Conservation (phyloP, 495 filamentous ascomycete genomes). For the Thermothielavioides terrestris region DNA sequence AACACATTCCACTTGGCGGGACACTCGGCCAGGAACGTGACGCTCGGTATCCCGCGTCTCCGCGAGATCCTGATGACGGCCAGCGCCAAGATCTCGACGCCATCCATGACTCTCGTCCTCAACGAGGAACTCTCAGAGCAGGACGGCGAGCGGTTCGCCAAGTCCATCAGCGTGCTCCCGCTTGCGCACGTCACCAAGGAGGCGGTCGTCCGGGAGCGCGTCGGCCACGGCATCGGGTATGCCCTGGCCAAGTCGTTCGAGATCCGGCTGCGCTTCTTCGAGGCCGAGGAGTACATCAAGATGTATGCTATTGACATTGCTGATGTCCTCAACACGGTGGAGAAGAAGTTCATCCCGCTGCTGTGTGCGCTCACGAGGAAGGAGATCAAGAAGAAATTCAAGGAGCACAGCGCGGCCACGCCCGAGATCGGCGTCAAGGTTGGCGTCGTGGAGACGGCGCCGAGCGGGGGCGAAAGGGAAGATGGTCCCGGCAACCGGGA, state of each 20-base stretch:
- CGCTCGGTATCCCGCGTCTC: constrained; percentile 91
- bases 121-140: constrained; percentile 61
- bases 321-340: constrained; percentile 71
- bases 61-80: constrained; percentile 99
- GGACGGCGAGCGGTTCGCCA: constrained; percentile 73
- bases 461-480: constrained; percentile 32
- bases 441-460: constrained; percentile 56
- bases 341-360: constrained; percentile 64
- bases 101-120: constrained; percentile 79
- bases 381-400: constrained; percentile 70
- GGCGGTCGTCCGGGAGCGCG: constrained; percentile 65
- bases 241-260: constrained; percentile 73
- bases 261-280: constrained; percentile 75
- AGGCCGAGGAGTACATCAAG: constrained; percentile 66
- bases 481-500: constrained; percentile 33
- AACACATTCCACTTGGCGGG: constrained; percentile 99
- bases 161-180: constrained; percentile 82
- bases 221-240: constrained; percentile 57
- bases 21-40: constrained; percentile 97
- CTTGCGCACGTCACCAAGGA: constrained; percentile 81
- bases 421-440: constrained; percentile 75
- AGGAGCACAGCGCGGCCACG: constrained; percentile 57
- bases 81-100: constrained; percentile 76
- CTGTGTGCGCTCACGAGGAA: constrained; percentile 59
- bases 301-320: constrained; percentile 73